These are phyloP conservation scores for Coemansia sp. DNA, from an alignment of 192 early-diverging fungal species.

Conservation along the genomic window DNA sequence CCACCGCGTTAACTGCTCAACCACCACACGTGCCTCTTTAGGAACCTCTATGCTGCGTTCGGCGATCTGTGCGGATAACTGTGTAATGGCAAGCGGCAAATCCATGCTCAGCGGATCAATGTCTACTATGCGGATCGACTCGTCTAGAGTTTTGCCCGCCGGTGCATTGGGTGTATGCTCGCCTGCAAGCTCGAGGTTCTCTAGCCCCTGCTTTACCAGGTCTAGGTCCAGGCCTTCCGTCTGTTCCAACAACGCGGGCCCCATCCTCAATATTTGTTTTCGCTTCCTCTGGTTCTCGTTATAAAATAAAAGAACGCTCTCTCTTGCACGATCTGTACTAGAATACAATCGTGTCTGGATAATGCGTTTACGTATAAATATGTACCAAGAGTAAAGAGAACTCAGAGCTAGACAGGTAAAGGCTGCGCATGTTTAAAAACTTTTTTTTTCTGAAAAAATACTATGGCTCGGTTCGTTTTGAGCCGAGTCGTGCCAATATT, in stretches of 20 bases:
- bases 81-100: conserved; percentile 27
- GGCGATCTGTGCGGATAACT: conserved; percentile 6
- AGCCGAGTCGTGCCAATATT: background rate
- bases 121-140: conserved; percentile 22
- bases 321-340: no score
- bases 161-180: background rate
- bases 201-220: conserved; percentile 32
- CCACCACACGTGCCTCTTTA: background rate
- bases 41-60: conserved; percentile 1
- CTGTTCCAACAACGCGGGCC: background rate
- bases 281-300: conserved; percentile 2
- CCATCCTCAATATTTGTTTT: no score
- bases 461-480: background rate
- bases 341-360: no score
- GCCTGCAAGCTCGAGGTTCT: conserved; percentile 30
- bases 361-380: background rate
- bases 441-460: background rate
- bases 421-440: background rate
- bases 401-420: background rate
- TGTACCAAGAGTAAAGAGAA: background rate
- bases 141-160: conserved; percentile 2
- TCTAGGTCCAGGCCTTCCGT: conserved; percentile 14
- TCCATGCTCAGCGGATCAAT: conserved; percentile 49
- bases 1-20: conserved; percentile 27
- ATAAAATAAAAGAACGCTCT: background rate